Percentiles rank a stretch among this genome's conserved stretches.
Conservation (phyloP, 2,329 filamentous ascomycete genomes). For the Neonectria ditissima region DNA sequence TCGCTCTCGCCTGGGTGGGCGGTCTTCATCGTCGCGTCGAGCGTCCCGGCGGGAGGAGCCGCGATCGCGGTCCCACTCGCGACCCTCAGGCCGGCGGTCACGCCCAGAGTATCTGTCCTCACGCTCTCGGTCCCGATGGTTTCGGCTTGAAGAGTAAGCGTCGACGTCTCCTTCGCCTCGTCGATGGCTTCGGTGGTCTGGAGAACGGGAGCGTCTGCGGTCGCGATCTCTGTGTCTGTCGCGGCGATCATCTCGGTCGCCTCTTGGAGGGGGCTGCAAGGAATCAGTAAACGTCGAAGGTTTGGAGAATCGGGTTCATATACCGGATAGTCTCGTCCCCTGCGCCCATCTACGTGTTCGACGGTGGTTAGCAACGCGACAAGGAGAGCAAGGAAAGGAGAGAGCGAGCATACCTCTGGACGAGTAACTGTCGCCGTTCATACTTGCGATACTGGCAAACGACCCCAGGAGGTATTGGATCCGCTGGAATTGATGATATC, state of each 20-base stretch:
- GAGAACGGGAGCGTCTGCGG: conserved; percentile 87
- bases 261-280: conserved; percentile 45
- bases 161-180: conserved; percentile 84
- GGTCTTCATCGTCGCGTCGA: conserved; percentile 74
- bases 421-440: conserved; percentile 89
- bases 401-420: conserved; percentile 72
- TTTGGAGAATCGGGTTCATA: conserved; percentile 39
- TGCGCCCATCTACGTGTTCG: conserved; percentile 58
- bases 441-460: conserved; percentile 55
- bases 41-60: conserved; percentile 70
- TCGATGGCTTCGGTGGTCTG: conserved; percentile 74
- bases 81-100: conserved; percentile 71
- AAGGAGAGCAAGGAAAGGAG: conserved; percentile 25
- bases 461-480: conserved; percentile 27
- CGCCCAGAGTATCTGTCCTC: conserved; percentile 89
- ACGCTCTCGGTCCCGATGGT: conserved; percentile 91
- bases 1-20: conserved; percentile 65
- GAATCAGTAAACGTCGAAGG: conserved; percentile 33
- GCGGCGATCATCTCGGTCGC: conserved; percentile 45
- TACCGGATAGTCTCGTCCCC: conserved; percentile 68
- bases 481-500: conserved; percentile 40
- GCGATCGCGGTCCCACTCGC: conserved; percentile 81
- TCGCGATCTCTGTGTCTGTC: conserved; percentile 48
- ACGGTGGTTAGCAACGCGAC: conserved; percentile 47
- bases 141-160: conserved; percentile 91